Percentiles rank a stretch among this genome's conserved stretches.
phyloP scores from a whole-genome alignment of 2,329 filamentous ascomycete species.

The Beauveria sp. region DNA sequence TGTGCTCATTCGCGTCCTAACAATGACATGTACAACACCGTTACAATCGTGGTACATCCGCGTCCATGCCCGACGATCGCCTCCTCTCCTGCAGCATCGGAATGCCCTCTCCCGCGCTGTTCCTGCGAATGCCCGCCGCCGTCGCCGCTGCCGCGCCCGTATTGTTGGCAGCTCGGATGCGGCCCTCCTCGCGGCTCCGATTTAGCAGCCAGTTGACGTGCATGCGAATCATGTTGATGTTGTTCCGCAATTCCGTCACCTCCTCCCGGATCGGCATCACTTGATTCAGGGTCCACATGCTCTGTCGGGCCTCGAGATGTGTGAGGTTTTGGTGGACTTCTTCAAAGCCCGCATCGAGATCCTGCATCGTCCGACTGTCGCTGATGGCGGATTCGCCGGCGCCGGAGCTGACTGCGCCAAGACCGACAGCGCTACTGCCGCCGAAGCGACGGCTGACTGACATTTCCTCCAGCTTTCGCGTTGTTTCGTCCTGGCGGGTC shows the following conservation, averaged over 20 bases:
- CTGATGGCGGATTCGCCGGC: conserved; percentile 36
- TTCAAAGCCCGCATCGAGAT: conserved; percentile 40
- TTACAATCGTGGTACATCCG: conserved; percentile 31
- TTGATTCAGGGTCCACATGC: conserved; percentile 54
- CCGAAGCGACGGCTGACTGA: conserved; percentile 26
- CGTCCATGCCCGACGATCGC: conserved; percentile 30
- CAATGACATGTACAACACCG: neutral
- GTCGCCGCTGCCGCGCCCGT: conserved; percentile 20
- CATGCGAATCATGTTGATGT: conserved; percentile 50
- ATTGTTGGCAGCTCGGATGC: conserved; percentile 30
- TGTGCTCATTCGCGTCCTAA: neutral
- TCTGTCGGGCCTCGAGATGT: conserved; percentile 52
- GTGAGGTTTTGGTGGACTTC: conserved; percentile 49
- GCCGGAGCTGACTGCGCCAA: neutral
- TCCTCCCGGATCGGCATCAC: conserved; percentile 55
- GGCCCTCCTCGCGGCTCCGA: conserved; percentile 40
- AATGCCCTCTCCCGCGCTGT: conserved; percentile 21
- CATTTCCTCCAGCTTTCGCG: conserved; percentile 28
- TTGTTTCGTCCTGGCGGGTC: conserved; percentile 26
- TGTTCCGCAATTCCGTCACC: conserved; percentile 51
- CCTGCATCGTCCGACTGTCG: conserved; percentile 39
- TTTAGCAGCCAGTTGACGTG: conserved; percentile 53
- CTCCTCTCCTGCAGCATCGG: conserved; percentile 27
- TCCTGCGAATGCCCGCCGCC: conserved; percentile 22
- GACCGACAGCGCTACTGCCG: no score